phyloP scores from a whole-genome alignment of 768 basidiomycete genomes.

The Podaxis mareebaensis region DNA sequence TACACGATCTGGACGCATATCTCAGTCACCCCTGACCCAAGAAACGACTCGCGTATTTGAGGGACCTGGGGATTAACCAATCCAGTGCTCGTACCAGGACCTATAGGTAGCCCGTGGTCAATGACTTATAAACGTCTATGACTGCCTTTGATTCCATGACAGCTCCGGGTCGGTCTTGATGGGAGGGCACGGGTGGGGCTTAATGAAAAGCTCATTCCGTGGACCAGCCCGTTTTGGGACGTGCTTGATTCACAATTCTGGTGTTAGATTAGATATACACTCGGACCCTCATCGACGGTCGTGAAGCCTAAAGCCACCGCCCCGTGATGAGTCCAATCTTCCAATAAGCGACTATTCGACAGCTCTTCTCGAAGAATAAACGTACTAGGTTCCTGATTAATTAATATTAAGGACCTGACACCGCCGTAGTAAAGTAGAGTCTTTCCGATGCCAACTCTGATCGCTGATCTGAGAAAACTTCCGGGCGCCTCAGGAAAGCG shows the following conservation, averaged over 20 bases:
- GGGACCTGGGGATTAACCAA: too few relatives aligned
- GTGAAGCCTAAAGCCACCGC: not conserved
- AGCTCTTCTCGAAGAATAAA: not conserved
- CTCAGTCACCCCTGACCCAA: too few relatives aligned
- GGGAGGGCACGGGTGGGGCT: not conserved
- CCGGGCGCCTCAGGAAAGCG: not conserved
- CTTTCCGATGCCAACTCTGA: not conserved
- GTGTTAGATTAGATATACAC: not conserved
- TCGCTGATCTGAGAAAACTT: not conserved
- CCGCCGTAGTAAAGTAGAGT: not conserved
- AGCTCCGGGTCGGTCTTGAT: too few relatives aligned
- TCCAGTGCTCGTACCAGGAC: too few relatives aligned
- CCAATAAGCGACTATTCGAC: not conserved
- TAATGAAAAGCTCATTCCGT: not conserved
- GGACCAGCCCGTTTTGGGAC: not conserved
- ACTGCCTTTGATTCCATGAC: too few relatives aligned
- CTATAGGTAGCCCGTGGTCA: too few relatives aligned
- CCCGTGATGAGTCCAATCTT: not conserved
- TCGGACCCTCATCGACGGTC: not conserved
- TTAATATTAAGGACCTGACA: not conserved
- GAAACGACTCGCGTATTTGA: too few relatives aligned
- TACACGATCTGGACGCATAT: too few relatives aligned
- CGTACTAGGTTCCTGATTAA: constrained; percentile 7
- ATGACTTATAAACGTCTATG: too few relatives aligned
- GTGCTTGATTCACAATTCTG: too few relatives aligned